phyloP scores from a whole-genome alignment of 805 yeast species.

The Candida ficus region DNA sequence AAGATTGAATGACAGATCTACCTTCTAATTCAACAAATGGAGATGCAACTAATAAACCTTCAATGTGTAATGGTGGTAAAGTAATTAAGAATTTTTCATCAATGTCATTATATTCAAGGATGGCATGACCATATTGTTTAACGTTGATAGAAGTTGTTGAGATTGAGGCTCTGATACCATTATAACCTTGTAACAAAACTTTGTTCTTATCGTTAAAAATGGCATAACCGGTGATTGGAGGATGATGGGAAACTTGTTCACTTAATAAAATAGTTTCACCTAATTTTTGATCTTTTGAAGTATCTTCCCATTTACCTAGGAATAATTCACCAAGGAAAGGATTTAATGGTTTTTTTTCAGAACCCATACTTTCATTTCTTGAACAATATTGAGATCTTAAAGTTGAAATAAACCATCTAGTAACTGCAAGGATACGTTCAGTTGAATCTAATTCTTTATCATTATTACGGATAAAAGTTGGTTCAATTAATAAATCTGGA shows the following conservation, averaged over 20 bases:
- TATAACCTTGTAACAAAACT: constrained; percentile 78
- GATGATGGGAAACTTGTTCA: constrained; percentile 97
- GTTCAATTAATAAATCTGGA: constrained; percentile 74
- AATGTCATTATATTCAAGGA: constrained; percentile 57
- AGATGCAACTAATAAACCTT: constrained; percentile 83
- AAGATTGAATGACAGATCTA: constrained; percentile 74
- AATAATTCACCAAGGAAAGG: constrained; percentile 95
- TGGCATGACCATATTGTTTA: constrained; percentile 89
- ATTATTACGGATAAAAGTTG: constrained; percentile 45
- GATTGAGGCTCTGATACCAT: constrained; percentile 81
- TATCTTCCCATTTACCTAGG: constrained; percentile 79
- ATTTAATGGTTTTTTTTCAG: constrained; percentile 94
- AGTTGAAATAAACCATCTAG: constrained; percentile 88
- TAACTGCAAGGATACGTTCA: constrained; percentile 73
- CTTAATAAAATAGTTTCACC: constrained; percentile 79
- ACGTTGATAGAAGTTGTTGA: constrained; percentile 75
- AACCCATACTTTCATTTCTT: constrained; percentile 86
- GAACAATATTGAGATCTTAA: constrained; percentile 91
- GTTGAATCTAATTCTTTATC: constrained; percentile 43
- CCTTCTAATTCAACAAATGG: constrained; percentile 96
- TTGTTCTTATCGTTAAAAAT: constrained; percentile 68
- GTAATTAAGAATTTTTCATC: constrained; percentile 72
- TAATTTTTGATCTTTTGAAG: constrained; percentile 37
- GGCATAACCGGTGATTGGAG: constrained; percentile 93
- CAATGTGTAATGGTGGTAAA: constrained; percentile 93